Percentiles rank a stretch among this genome's conserved stretches.
These are phyloP conservation scores for Ophiocordyceps sinensis DNA, from an alignment of 2,329 filamentous ascomycete species.

Conservation along the genomic window DNA sequence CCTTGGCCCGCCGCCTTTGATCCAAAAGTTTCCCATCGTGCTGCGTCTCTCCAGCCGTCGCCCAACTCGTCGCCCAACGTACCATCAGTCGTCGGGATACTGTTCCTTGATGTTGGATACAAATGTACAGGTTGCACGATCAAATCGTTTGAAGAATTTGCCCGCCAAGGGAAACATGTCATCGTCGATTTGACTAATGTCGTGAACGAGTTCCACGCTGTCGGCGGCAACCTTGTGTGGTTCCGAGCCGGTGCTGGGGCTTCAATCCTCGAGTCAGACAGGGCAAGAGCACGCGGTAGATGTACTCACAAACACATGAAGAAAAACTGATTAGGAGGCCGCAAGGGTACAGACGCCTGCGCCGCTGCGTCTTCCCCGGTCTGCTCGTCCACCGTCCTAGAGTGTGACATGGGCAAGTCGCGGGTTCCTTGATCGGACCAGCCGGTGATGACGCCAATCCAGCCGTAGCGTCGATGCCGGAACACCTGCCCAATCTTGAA, in stretches of 20 bases:
- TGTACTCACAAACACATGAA: slow-evolving; percentile 61
- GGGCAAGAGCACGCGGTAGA: neutral
- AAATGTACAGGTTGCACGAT: slow-evolving; percentile 50
- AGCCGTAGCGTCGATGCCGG: slow-evolving; percentile 64
- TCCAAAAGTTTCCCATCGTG: neutral
- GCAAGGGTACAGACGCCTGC: slow-evolving; percentile 4
- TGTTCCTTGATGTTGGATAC: slow-evolving; percentile 69
- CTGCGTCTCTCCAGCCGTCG: neutral
- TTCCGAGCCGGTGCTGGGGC: slow-evolving; percentile 18
- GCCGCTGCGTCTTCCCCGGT: slow-evolving; percentile 11
- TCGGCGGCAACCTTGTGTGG: slow-evolving; percentile 43
- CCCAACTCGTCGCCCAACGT: neutral
- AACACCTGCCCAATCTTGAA: slow-evolving; percentile 76
- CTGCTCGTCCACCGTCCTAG: slow-evolving; percentile 12
- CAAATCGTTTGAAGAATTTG: slow-evolving; percentile 79
- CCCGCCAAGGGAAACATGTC: slow-evolving; percentile 58
- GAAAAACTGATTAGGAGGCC: slow-evolving; percentile 44
- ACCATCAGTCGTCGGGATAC: slow-evolving; percentile 64
- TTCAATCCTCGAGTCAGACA: slow-evolving; percentile 4
- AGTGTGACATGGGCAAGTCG: slow-evolving; percentile 12
- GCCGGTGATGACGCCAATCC: slow-evolving; percentile 72
- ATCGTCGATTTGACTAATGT: slow-evolving; percentile 31
- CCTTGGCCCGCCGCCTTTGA: too few species aligned
- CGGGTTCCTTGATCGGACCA: slow-evolving; percentile 48
- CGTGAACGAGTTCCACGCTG: slow-evolving; percentile 54